These are phyloP conservation scores for Globisporangium cystogenes DNA, from an alignment of 352 stramenopile genomes.

Conservation along the genomic window DNA sequence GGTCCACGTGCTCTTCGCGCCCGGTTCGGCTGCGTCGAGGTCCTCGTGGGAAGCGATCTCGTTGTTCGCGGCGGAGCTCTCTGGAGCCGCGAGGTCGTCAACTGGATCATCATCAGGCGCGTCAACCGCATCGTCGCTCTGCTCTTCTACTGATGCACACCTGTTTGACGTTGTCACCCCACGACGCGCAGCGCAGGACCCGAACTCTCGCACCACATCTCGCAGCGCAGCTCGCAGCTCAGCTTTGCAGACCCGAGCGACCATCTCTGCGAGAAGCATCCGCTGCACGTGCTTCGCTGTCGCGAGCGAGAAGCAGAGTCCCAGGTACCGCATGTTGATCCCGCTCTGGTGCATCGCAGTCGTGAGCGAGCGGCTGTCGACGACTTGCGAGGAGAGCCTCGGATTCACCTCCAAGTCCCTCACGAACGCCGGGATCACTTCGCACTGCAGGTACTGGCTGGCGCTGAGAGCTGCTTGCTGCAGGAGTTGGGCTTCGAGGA, in stretches of 20 bases:
- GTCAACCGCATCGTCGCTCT: not conserved
- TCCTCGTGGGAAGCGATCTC: not conserved
- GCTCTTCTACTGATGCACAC: not conserved
- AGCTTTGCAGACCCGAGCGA: constrained; percentile 53
- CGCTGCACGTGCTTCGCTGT: constrained; percentile 36
- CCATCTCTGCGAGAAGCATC: constrained; percentile 48
- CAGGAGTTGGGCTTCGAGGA: constrained; percentile 25
- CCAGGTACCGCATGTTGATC: constrained; percentile 55
- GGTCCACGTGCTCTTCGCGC: constrained; percentile 10
- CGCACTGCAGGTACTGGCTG: constrained; percentile 28
- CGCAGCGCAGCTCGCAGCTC: constrained; percentile 35
- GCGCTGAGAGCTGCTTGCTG: constrained; percentile 29
- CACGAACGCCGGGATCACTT: constrained; percentile 46
- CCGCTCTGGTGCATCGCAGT: constrained; percentile 37
- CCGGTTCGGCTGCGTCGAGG: constrained; percentile 3
- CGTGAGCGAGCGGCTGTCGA: constrained; percentile 39
- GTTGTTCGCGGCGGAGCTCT: not conserved
- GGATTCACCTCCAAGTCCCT: constrained; percentile 26
- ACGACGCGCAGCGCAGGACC: not conserved
- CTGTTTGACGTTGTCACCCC: not conserved
- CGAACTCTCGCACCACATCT: constrained; percentile 11
- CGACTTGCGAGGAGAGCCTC: constrained; percentile 5
- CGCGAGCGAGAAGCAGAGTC: constrained; percentile 43
- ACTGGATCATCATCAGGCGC: not conserved
- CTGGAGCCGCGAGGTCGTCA: not conserved